A percentile compares a stretch with the other conserved stretches of the same genome.
Conservation (phyloP, 1,284 basidiomycete genomes). For the Ceratobasidium sp. region DNA sequence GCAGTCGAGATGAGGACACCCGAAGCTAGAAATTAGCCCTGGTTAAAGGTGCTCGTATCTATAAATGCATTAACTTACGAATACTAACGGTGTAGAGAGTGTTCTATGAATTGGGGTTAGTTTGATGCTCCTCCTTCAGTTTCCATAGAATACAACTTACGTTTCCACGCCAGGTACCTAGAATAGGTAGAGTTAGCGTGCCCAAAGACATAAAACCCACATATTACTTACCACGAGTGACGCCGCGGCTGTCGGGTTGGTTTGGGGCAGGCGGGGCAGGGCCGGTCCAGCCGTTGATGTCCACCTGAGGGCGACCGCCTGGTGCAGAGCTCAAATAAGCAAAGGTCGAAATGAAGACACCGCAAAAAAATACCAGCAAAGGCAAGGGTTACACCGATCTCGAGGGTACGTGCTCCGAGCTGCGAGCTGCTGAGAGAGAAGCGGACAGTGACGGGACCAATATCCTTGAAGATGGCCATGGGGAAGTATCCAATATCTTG, state of each 20-base stretch:
- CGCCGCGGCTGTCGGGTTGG: conserved; percentile 46
- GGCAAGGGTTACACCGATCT: conserved; percentile 40
- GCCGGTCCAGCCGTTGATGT: conserved; percentile 46
- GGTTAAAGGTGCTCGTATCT: not conserved
- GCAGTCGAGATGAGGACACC: conserved; percentile 36
- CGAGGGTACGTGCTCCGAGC: conserved; percentile 44
- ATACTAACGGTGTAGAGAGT: conserved; percentile 37
- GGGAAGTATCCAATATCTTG: conserved; percentile 55
- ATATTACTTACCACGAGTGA: conserved; percentile 45
- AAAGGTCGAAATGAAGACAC: not conserved
- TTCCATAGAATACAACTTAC: not conserved
- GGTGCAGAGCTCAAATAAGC: conserved; percentile 5
- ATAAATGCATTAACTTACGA: conserved; percentile 9
- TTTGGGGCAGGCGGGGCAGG: conserved; percentile 45
- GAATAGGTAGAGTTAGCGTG: not conserved
- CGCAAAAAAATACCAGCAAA: conserved; percentile 37
- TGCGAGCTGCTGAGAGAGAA: conserved; percentile 41
- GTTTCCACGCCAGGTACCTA: conserved; percentile 44
- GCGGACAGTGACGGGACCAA: conserved; percentile 44
- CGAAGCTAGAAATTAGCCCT: not conserved
- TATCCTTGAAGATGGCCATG: conserved; percentile 60
- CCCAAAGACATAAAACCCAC: not conserved
- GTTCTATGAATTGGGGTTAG: conserved; percentile 15
- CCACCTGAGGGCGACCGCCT: conserved; percentile 46
- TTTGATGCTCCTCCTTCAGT: not conserved